Evolutionary conservation across 1,284 basidiomycete genomes (phyloP), one percentile per base, ranked within the genome.

Genomic region (Cryptococcus hybrid): DNA sequence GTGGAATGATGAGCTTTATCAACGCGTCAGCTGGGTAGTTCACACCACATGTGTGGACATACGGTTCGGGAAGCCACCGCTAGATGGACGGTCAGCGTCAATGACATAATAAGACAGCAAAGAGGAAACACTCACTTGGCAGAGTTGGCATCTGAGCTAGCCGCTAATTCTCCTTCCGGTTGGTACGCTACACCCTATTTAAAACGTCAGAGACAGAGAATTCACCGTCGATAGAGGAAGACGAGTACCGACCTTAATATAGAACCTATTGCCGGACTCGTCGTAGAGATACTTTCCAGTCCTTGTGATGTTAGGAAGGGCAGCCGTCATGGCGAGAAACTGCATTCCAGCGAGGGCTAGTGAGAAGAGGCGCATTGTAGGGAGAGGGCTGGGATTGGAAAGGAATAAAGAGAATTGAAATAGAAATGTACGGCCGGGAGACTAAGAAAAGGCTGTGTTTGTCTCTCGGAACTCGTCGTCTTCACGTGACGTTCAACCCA

Each of bases 111-210:
- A 39, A 46, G 34, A 53, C 15, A 35, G 18, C 38, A 34, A 37
- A 34, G 18, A 13, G 34, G 45, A 24, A 8, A 7, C 1, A 68
- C 76, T 52, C 56, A 78, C 76, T 79, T 76, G 2, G 63, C 72
- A 7, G 83, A 79, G 69, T 89, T 86, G 5, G 82, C 75, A 47
- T 78, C 78, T 15, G 71, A 72, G 53, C 64, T 79, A 5, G 60
- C 69, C 11, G 78, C 71, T 58, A 79, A 59, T 79, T 69, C 65
- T 82, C 91, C 92, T 75, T 92, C 88, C 59, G 86, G 84, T 76
- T 95, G 92, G 78, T 96, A 96, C 30, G 90, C 90, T 57, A 94
- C 80, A 57, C 92, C 92, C 80, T 80, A 57, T 30, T 7, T 4
- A 11, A 44, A 18, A 18, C 18, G 18, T 18, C 18, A 18, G 18